phyloP scores from a whole-genome alignment of 192 early-diverging fungal species.

The Coemansia sp. region DNA sequence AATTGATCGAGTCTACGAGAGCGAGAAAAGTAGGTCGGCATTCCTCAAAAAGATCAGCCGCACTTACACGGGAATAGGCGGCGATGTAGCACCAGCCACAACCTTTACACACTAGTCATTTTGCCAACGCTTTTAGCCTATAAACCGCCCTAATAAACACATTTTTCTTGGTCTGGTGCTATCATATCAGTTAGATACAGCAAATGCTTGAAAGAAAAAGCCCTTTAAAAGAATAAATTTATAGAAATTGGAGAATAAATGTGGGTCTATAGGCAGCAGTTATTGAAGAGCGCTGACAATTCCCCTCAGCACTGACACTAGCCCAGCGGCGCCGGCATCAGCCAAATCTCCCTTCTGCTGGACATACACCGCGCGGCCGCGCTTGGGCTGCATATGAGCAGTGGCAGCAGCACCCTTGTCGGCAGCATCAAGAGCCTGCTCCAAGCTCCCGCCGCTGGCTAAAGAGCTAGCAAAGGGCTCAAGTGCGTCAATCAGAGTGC shows the following conservation, averaged over 20 bases:
- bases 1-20: slow-evolving; percentile 45
- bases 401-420: slow-evolving; percentile 57
- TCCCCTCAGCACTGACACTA: slow-evolving; percentile 57
- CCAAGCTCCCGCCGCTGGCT: slow-evolving; percentile 38
- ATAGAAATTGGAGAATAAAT: neutral
- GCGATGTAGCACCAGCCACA: slow-evolving; percentile 29
- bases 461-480: slow-evolving; percentile 62
- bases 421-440: slow-evolving; percentile 56
- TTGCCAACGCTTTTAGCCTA: neutral
- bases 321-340: slow-evolving; percentile 65
- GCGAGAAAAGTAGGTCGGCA: slow-evolving; percentile 34
- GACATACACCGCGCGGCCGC: slow-evolving; percentile 67
- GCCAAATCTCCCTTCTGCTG: slow-evolving; percentile 49
- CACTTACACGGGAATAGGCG: slow-evolving; percentile 37
- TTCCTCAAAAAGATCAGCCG: slow-evolving; percentile 43
- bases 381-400: slow-evolving; percentile 57
- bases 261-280: neutral
- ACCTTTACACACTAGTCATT: slow-evolving; percentile 24
- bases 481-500: slow-evolving; percentile 71
- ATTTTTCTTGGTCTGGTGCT: neutral
- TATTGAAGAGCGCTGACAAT: slow-evolving; percentile 46
- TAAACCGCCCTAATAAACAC: neutral
- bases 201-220: neutral
- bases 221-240: neutral
- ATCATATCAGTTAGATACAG: neutral